Conservation (phyloP, 163 green algal genomes). For the Prototheca cutis region DNA sequence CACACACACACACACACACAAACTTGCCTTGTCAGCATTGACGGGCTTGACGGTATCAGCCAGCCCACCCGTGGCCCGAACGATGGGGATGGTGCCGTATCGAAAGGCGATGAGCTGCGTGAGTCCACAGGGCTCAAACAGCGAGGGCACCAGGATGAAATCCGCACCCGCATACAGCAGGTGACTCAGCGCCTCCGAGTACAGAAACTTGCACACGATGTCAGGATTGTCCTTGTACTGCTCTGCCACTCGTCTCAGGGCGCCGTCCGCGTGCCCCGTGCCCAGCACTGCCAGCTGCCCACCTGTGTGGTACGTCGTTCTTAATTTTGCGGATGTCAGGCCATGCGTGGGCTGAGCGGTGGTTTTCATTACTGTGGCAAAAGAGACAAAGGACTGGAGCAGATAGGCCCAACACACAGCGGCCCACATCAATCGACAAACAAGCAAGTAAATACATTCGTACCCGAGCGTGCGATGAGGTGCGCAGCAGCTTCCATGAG, state of each 20-base stretch:
- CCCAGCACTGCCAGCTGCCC: constrained; percentile 89
- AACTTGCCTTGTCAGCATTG: constrained; percentile 47
- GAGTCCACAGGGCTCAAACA: constrained; percentile 96
- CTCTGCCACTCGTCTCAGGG: constrained; percentile 11
- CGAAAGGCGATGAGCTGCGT: constrained; percentile 73
- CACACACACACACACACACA: too few species aligned
- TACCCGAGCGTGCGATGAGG: constrained; percentile 52
- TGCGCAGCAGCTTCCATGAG: constrained; percentile 81
- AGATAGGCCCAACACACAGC: too few species aligned
- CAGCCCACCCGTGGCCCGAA: constrained; percentile 82
- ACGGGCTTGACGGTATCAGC: constrained; percentile 91
- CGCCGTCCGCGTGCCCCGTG: constrained; percentile 51
- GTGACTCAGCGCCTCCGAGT: constrained; percentile 82
- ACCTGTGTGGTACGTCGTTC: too few species aligned
- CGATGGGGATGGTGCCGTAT: constrained; percentile 79
- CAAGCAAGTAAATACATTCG: too few species aligned
- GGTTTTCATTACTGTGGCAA: too few species aligned
- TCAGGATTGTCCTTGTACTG: constrained; percentile 12
- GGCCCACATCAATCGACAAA: too few species aligned
- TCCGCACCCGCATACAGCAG: constrained; percentile 87
- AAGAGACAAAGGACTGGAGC: too few species aligned
- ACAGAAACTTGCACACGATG: constrained; percentile 21
- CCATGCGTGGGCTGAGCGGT: too few species aligned
- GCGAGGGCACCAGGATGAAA: constrained; percentile 87
- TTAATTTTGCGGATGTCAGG: too few species aligned